Evolutionary conservation across 768 basidiomycete genomes (phyloP), one percentile per base, ranked within the genome.

Genomic region (Hortiboletus flavorubellus): DNA sequence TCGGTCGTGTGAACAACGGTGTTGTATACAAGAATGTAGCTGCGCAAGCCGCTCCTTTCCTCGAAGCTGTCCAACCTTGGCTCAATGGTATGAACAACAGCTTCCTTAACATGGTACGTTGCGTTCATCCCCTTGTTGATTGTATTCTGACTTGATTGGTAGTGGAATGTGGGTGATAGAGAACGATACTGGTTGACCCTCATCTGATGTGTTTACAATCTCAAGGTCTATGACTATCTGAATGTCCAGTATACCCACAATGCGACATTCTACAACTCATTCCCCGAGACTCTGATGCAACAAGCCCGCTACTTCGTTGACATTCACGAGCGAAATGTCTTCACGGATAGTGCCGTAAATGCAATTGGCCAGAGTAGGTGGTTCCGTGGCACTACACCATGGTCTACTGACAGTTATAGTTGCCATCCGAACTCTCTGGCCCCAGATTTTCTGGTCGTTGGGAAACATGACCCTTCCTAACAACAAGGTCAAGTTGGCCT

Each of bases 231-330:
- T 67, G 89, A 92, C 72, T 90, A 78, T 71, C 78, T 93, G 60
- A 85, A 84, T 72, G 79, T 87, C 12, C 78, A 91, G 69, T 80
- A 87, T 56, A 81, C 77, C 35, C 89, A 94, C 76, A 93, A 94
- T 76, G 81, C 79, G 72, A 86, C 87, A 23, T 94, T 87, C 60
- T 85, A 85, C 8, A 73, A 83, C 59, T 78, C 83, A 55, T 83
- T 93, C 42, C 86, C 89, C 4, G 81, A 85, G 26, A 84, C 81
- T 6, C 78, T 85, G 64, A 67, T 89, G 61, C 79, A 86, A 57
- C 89, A 89, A 68, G 86, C 87, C 16, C 86, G 85, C 43, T 75
- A 77, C 61, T 82, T 86, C 56, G 91, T 89, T 8, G 76, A 94
- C 74, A 87, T 81, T 73, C 89, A 91, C 66, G 88, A 93, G 68